Conservation (phyloP, 1,139 yeast species). For the Geotrichum restrictum region DNA sequence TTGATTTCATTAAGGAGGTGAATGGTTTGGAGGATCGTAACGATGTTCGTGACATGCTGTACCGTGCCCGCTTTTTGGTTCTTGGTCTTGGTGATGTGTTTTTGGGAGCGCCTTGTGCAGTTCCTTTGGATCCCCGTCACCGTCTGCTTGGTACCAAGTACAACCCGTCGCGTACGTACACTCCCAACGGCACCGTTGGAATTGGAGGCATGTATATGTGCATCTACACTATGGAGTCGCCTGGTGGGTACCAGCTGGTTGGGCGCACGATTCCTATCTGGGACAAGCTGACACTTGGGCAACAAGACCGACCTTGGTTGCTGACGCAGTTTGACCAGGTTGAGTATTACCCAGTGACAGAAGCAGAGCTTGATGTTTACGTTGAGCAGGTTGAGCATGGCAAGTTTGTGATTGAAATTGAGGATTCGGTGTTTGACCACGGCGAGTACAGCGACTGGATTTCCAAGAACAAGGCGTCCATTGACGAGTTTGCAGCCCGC, state of each 20-base stretch:
- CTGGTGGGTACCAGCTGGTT: conserved; percentile 96
- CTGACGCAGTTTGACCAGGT: conserved; percentile 88
- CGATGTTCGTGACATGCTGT: conserved; percentile 76
- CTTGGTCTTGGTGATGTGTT: conserved; percentile 96
- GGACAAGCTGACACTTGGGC: conserved; percentile 84
- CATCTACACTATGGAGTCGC: conserved; percentile 95
- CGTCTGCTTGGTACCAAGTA: conserved; percentile 88
- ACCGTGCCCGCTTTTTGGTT: conserved; percentile 84
- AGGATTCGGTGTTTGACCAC: conserved; percentile 78
- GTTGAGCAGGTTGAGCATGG: conserved; percentile 80
- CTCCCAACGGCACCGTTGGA: conserved; percentile 96
- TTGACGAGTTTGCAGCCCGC: conserved; percentile 59
- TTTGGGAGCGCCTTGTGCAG: conserved; percentile 97
- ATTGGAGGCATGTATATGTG: conserved; percentile 99
- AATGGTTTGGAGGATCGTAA: conserved; percentile 68
- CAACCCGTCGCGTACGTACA: conserved; percentile 92
- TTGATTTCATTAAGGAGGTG: conserved; percentile 85
- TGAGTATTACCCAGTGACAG: conserved; percentile 87
- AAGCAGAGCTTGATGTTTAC: conserved; percentile 68
- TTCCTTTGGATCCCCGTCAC: conserved; percentile 94
- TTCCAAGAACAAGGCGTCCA: conserved; percentile 64
- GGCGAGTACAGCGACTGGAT: conserved; percentile 75
- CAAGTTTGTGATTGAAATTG: conserved; percentile 66
- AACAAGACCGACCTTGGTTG: conserved; percentile 81
- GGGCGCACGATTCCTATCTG: conserved; percentile 97